phyloP scores from a whole-genome alignment of 2,329 filamentous ascomycete species.

The Cercospora zeae-maydis region DNA sequence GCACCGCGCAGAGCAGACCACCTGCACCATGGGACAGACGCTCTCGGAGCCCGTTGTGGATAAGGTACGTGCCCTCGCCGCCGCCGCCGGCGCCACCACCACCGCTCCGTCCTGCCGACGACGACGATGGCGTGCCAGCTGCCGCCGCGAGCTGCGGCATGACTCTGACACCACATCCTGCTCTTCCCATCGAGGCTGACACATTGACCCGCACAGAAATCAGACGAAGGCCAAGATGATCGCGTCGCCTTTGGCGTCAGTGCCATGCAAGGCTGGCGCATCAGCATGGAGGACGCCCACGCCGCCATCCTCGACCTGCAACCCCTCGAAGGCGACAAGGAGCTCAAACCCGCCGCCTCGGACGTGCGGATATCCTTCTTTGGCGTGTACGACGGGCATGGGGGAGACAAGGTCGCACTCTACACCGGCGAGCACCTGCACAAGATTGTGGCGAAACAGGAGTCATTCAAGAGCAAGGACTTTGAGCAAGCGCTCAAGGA shows the following conservation, averaged over 20 bases:
- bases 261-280: slow-evolving; percentile 99
- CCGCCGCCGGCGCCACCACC: neutral
- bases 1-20: neutral
- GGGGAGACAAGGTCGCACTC: slow-evolving; percentile 90
- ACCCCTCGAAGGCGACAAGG: slow-evolving; percentile 53
- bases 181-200: neutral
- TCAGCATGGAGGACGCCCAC: slow-evolving; percentile 99
- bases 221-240: slow-evolving; percentile 86
- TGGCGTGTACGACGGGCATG: slow-evolving; percentile 96
- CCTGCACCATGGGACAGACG: slow-evolving; percentile 86
- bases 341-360: slow-evolving; percentile 56
- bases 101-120: neutral
- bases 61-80: slow-evolving; percentile 64
- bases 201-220: slow-evolving; percentile 60
- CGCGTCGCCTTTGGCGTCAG: slow-evolving; percentile 90
- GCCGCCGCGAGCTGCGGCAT: neutral
- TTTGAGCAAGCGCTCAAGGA: slow-evolving; percentile 96
- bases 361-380: slow-evolving; percentile 85
- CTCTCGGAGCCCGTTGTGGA: slow-evolving; percentile 98
- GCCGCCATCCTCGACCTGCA: slow-evolving; percentile 84
- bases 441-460: slow-evolving; percentile 91
- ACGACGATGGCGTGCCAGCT: neutral
- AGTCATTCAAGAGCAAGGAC: slow-evolving; percentile 84
- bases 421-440: slow-evolving; percentile 92
- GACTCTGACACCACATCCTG: neutral